Evolutionary conservation across 192 early-diverging fungal species (phyloP).

Genomic region (Backusella macrospora): DNA sequence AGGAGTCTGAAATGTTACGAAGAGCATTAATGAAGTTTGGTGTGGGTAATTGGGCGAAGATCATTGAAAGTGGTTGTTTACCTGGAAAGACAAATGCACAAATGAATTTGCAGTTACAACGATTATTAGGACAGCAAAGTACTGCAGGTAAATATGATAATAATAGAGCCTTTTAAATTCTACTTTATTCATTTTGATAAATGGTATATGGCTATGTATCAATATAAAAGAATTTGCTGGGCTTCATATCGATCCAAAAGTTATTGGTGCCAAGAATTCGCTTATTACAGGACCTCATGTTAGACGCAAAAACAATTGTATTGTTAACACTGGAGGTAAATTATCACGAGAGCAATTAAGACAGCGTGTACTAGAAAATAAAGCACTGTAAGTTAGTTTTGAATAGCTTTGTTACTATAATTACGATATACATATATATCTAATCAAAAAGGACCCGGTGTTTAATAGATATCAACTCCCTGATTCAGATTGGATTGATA

Average conservation of each 20-base stretch:
- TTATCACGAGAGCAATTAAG: slow-evolving; percentile 74
- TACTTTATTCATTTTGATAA: background rate
- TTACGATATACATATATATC: background rate
- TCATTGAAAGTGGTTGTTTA: slow-evolving; percentile 85
- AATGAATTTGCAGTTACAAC: slow-evolving; percentile 94
- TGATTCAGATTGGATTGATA: slow-evolving; percentile 66
- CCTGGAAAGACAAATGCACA: slow-evolving; percentile 98
- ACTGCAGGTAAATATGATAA: slow-evolving; percentile 68
- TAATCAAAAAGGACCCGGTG: background rate
- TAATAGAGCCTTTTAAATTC: background rate
- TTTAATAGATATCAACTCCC: slow-evolving; percentile 66
- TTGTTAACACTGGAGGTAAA: slow-evolving; percentile 86
- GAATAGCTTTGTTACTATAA: background rate
- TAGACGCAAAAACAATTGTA: slow-evolving; percentile 92
- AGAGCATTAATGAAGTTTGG: slow-evolving; percentile 88
- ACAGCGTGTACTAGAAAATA: slow-evolving; percentile 69
- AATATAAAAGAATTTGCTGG: slow-evolving; percentile 77
- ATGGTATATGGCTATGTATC: background rate
- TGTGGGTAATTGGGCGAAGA: slow-evolving; percentile 95
- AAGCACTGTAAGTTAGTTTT: slow-evolving; percentile 58
- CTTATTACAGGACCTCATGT: slow-evolving; percentile 80
- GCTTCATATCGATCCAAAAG: slow-evolving; percentile 86
- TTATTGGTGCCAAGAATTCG: slow-evolving; percentile 87
- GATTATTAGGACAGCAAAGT: slow-evolving; percentile 94
- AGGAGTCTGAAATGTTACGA: slow-evolving; percentile 82